Evolutionary conservation across 2,329 filamentous ascomycete genomes (phyloP).

Genomic region (Fusarium sp.): DNA sequence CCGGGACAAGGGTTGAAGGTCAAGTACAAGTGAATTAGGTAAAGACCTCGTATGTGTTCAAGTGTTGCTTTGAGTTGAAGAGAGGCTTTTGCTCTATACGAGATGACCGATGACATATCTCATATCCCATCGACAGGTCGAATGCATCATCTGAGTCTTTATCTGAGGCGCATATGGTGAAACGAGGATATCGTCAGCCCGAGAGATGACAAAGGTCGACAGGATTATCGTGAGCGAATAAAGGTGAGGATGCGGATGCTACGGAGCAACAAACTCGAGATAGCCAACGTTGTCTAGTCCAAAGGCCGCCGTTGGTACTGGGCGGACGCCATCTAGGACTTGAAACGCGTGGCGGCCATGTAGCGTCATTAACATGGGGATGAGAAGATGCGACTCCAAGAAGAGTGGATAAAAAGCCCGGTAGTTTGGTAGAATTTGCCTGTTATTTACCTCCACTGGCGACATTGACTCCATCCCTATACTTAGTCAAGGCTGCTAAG

Average conservation of each 20-base stretch:
- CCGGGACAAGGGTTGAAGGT: not conserved
- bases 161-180: conserved; percentile 13
- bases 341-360: conserved; percentile 41
- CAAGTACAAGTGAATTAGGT: not conserved
- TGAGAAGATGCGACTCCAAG: not conserved
- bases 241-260: not conserved
- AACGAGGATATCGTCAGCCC: conserved; percentile 15
- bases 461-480: conserved; percentile 5
- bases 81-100: conserved; percentile 19
- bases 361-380: conserved; percentile 14
- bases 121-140: conserved; percentile 22
- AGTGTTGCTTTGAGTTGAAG: not conserved
- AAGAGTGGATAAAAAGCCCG: conserved; percentile 6
- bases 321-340: conserved; percentile 36
- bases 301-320: conserved; percentile 6
- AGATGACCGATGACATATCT: conserved; percentile 20
- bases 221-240: conserved; percentile 6
- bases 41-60: not conserved
- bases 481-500: conserved; percentile 2
- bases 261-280: not conserved
- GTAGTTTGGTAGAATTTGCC: conserved; percentile 20
- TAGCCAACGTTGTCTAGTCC: conserved; percentile 22
- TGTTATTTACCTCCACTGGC: not conserved
- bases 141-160: conserved; percentile 3
- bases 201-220: not conserved